Percentiles rank a stretch among this genome's conserved stretches.
These are phyloP conservation scores for Oehlia diaphana DNA, from an alignment of 192 early-diverging fungal species.

Conservation along the genomic window DNA sequence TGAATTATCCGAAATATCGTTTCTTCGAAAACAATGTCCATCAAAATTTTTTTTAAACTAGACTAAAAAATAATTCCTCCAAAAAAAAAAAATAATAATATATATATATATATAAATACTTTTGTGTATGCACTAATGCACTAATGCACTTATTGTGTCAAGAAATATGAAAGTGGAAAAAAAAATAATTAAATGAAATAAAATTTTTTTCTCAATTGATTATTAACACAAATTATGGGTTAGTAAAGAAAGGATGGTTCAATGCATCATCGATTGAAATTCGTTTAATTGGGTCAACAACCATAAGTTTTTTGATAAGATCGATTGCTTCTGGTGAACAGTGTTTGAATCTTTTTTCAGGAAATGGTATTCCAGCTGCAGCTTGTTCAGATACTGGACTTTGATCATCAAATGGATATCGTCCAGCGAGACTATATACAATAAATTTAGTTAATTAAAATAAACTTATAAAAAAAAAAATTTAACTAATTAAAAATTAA, in stretches of 20 bases:
- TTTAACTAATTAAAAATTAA: not conserved
- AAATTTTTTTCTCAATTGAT: no score
- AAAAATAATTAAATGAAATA: not conserved
- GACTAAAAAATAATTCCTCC: not conserved
- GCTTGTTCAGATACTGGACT: not conserved
- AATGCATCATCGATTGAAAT: conserved; percentile 23
- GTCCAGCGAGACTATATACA: conserved; percentile 7
- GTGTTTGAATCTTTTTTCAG: conserved; percentile 5
- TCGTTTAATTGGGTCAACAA: conserved; percentile 3
- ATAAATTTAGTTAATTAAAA: not conserved
- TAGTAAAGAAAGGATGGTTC: conserved; percentile 24
- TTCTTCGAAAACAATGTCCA: not conserved
- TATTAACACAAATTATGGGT: not conserved
- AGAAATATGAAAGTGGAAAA: not conserved
- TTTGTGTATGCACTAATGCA: not conserved
- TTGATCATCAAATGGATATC: conserved; percentile 26
- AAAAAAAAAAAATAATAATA: not conserved
- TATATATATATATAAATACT: not conserved
- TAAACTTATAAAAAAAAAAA: not conserved
- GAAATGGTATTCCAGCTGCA: not conserved
- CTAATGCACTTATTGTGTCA: not conserved
- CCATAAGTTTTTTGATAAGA: conserved; percentile 20
- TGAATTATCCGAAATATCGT: no score
- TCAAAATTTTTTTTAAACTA: not conserved
- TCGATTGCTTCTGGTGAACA: conserved; percentile 10